Percentiles rank a stretch among this genome's conserved stretches.
These are phyloP conservation scores for Microdochium paspali DNA, from an alignment of 2,329 filamentous ascomycete genomes.

Conservation along the genomic window DNA sequence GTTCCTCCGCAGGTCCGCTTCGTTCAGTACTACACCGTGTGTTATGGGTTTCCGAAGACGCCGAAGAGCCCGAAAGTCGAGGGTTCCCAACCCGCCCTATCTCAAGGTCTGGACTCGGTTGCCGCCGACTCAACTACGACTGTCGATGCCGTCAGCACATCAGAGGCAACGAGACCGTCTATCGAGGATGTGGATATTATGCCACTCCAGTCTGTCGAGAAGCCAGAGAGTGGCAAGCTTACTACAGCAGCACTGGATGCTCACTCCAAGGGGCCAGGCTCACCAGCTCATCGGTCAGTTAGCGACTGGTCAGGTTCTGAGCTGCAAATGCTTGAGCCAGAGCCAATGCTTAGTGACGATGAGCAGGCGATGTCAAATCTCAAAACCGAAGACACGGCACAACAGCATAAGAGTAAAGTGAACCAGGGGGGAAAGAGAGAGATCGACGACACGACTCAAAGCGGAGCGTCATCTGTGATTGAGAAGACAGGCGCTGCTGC, in stretches of 20 bases:
- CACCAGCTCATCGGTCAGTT: conserved; percentile 2
- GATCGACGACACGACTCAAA: not conserved
- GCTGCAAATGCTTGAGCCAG: conserved; percentile 14
- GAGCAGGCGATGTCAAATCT: too few species aligned
- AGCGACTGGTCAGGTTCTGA: conserved; percentile 8
- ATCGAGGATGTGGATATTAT: too few species aligned
- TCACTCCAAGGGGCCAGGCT: conserved; percentile 4
- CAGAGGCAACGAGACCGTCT: too few species aligned
- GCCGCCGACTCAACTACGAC: too few species aligned
- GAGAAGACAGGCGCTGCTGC: not conserved
- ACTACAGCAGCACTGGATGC: conserved; percentile 1
- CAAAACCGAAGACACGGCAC: too few species aligned
- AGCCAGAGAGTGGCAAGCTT: not conserved
- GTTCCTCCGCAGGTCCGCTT: conserved; percentile 57
- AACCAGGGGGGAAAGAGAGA: not conserved
- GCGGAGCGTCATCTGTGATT: not conserved
- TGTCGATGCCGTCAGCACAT: too few species aligned
- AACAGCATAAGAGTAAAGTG: too few species aligned
- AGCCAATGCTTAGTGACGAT: conserved; percentile 14
- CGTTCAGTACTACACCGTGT: conserved; percentile 85
- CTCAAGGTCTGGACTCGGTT: not conserved
- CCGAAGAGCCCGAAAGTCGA: conserved; percentile 17
- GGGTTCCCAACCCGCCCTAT: not conserved
- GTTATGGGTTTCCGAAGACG: conserved; percentile 59
- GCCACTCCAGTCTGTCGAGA: conserved; percentile 33